A percentile compares a stretch with the other conserved stretches of the same genome.
These are phyloP conservation scores for Podospora fimiseda DNA, from an alignment of 495 filamentous ascomycete species.

Conservation along the genomic window DNA sequence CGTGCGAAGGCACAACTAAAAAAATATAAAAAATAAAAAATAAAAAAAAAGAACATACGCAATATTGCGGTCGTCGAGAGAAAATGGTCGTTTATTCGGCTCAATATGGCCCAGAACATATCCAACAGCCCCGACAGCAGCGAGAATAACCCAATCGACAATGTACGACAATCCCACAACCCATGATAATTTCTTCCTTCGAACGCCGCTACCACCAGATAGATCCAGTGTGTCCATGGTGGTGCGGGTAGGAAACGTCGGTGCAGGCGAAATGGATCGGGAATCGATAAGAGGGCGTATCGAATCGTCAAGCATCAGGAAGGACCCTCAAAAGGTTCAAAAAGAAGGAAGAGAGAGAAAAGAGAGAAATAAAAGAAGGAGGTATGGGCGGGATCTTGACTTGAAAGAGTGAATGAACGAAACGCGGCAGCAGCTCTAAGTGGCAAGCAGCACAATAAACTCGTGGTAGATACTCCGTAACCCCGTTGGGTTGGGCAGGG, in stretches of 20 bases:
- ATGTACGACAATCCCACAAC: conserved; percentile 38
- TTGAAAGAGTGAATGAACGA: conserved; percentile 3
- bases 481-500: too few relatives aligned
- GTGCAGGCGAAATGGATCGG: conserved; percentile 16
- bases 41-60: conserved; percentile 28
- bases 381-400: neutral
- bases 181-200: conserved; percentile 21
- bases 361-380: neutral
- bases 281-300: conserved; percentile 22
- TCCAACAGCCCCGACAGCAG: conserved; percentile 33
- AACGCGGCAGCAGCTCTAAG: neutral
- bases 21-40: too few relatives aligned
- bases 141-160: conserved; percentile 43
- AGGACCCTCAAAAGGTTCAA: conserved; percentile 1
- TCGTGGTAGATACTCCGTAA: neutral
- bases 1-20: too few relatives aligned
- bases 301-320: conserved; percentile 30
- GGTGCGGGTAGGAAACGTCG: conserved; percentile 12
- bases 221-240: conserved; percentile 22
- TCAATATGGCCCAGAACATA: conserved; percentile 45
- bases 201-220: conserved; percentile 8
- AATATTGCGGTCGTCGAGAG: conserved; percentile 39
- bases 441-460: neutral
- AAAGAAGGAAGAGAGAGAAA: neutral
- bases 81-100: conserved; percentile 52